Percentiles rank a stretch among this genome's conserved stretches.
These are phyloP conservation scores for Solanum sparsipilum DNA, from an alignment of 257 asterid species.

Conservation along the genomic window DNA sequence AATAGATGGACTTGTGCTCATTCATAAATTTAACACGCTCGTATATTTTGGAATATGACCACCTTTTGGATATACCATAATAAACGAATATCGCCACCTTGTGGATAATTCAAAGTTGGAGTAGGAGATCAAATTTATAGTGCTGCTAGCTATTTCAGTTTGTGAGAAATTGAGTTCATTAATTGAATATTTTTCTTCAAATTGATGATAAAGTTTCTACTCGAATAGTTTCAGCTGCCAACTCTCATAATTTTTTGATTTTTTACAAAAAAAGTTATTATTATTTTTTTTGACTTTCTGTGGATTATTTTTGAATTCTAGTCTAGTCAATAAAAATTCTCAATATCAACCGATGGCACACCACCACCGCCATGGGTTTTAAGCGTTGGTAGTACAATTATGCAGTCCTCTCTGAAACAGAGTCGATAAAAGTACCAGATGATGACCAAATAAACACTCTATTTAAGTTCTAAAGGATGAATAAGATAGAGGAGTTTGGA, in stretches of 20 bases:
- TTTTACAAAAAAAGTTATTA: too few relatives aligned
- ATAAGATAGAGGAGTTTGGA: not conserved
- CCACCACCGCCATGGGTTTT: not conserved
- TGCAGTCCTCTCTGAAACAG: too few relatives aligned
- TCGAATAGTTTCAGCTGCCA: not conserved
- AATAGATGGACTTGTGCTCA: not conserved
- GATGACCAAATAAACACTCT: too few relatives aligned
- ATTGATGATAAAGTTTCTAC: not conserved
- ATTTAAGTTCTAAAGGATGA: too few relatives aligned
- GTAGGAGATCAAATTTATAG: too few relatives aligned
- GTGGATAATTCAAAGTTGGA: too few relatives aligned
- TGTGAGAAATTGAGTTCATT: not conserved
- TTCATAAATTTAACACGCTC: too few relatives aligned
- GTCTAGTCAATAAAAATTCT: not conserved
- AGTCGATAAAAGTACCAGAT: too few relatives aligned
- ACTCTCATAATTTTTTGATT: not conserved
- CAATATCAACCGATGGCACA: constrained; percentile 52
- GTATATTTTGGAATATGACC: too few relatives aligned
- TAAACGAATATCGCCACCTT: too few relatives aligned
- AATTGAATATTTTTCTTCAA: not conserved
- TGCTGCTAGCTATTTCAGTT: not conserved
- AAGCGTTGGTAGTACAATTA: too few relatives aligned
- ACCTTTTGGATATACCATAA: too few relatives aligned
- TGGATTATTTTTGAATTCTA: not conserved
- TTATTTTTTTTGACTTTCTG: not conserved